These are phyloP conservation scores for Leccinum aurantiacum DNA, from an alignment of 768 basidiomycete genomes.

Conservation along the genomic window DNA sequence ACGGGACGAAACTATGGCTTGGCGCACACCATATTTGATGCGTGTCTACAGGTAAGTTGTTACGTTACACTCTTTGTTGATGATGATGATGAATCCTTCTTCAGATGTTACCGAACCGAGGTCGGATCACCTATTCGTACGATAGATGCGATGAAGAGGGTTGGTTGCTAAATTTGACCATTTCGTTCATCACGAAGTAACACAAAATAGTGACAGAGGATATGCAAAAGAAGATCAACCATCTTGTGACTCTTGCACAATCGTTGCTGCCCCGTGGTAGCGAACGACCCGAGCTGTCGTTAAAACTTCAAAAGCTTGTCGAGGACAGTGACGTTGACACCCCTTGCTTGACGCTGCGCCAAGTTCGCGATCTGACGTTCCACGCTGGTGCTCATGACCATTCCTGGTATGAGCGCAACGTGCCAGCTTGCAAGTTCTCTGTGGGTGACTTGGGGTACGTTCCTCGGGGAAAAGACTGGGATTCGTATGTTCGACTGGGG, in stretches of 20 bases:
- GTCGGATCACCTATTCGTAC: constrained; percentile 31
- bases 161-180: constrained; percentile 4
- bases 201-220: constrained; percentile 31
- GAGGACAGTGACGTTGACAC: constrained; percentile 33
- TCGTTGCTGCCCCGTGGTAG: constrained; percentile 40
- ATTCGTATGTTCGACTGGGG: constrained; percentile 38
- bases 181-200: constrained; percentile 1
- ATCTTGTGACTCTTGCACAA: constrained; percentile 40
- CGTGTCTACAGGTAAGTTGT: constrained; percentile 37
- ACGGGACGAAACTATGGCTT: constrained; percentile 45
- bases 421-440: constrained; percentile 40
- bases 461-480: constrained; percentile 36
- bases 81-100: not conserved
- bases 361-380: constrained; percentile 40
- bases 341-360: constrained; percentile 34
- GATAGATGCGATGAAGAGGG: constrained; percentile 22
- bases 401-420: constrained; percentile 40
- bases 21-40: constrained; percentile 39
- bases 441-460: constrained; percentile 50
- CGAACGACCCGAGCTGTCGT: constrained; percentile 31
- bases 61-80: not conserved
- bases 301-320: constrained; percentile 35
- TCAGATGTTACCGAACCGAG: constrained; percentile 46
- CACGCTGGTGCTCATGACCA: constrained; percentile 37
- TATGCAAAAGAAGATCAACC: constrained; percentile 39